Conservation (phyloP, 768 basidiomycete species). For the Cytidiella melzeri region DNA sequence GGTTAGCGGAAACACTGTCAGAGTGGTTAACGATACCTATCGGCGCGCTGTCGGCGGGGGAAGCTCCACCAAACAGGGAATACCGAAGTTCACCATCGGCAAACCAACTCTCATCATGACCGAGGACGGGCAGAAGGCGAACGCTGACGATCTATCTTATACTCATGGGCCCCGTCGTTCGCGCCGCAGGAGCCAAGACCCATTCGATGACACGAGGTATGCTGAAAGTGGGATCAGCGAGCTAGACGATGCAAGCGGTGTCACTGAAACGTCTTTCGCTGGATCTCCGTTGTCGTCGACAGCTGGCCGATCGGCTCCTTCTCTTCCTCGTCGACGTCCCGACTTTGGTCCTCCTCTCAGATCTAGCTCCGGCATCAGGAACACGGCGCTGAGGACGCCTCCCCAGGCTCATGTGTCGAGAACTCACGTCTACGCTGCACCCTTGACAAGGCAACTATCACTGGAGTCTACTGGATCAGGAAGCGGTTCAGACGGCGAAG, state of each 20-base stretch:
- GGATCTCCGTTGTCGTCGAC: constrained; percentile 64
- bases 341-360: constrained; percentile 60
- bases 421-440: constrained; percentile 12
- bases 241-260: constrained; percentile 24
- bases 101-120: constrained; percentile 44
- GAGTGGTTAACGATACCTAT: constrained; percentile 29
- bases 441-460: constrained; percentile 22
- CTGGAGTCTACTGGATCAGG: constrained; percentile 27
- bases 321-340: constrained; percentile 59
- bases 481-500: constrained; percentile 16
- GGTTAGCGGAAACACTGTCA: constrained; percentile 61
- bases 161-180: constrained; percentile 6
- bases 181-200: constrained; percentile 16
- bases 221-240: constrained; percentile 27
- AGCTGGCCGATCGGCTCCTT: constrained; percentile 36
- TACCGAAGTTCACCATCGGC: constrained; percentile 42
- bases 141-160: constrained; percentile 7
- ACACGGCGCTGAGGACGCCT: constrained; percentile 25
- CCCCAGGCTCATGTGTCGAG: constrained; percentile 21
- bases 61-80: constrained; percentile 4
- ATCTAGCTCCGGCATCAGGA: constrained; percentile 32
- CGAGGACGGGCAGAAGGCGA: constrained; percentile 13
- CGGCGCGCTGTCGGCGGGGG: constrained; percentile 23
- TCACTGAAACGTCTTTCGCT: constrained; percentile 31
- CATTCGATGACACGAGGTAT: constrained; percentile 36